A percentile compares a stretch with the other conserved stretches of the same genome.
Evolutionary conservation across 345 rosid species (phyloP).

Genomic region (Hibiscus tridactylites): DNA sequence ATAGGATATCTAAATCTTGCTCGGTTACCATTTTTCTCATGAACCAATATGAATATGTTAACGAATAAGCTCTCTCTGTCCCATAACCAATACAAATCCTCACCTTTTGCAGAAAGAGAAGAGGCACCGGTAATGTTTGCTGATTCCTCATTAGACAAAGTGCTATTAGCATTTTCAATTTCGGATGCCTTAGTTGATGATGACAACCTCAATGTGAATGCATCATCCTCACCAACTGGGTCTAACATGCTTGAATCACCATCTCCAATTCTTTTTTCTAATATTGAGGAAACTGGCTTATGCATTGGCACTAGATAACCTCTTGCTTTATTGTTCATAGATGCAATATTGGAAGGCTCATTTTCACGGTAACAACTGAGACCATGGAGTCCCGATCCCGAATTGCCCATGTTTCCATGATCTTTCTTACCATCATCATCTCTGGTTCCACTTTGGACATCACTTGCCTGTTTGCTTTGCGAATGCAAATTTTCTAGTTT

Average conservation of each 20-base stretch:
- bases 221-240: constrained; percentile 32
- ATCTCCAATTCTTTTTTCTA: constrained; percentile 18
- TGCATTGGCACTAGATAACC: constrained; percentile 18
- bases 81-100: constrained; percentile 2
- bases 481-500: constrained; percentile 22
- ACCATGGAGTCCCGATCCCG: constrained; percentile 25
- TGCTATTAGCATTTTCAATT: constrained; percentile 21
- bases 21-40: neutral
- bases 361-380: constrained; percentile 22
- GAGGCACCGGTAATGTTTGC: constrained; percentile 31
- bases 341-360: constrained; percentile 22
- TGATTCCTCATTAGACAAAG: constrained; percentile 39
- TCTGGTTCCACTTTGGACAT: constrained; percentile 26
- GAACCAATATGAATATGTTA: neutral
- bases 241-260: constrained; percentile 30
- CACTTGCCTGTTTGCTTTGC: constrained; percentile 22
- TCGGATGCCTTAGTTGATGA: constrained; percentile 42
- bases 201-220: constrained; percentile 41
- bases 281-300: constrained; percentile 17
- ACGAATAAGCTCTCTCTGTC: neutral
- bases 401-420: constrained; percentile 19
- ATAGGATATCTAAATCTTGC: neutral
- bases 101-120: constrained; percentile 68
- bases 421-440: constrained; percentile 19
- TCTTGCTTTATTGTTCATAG: constrained; percentile 20